Percentiles rank a stretch among this genome's conserved stretches.
These are phyloP conservation scores for Prosopis cineraria DNA, from an alignment of 306 rosid genomes.

Conservation along the genomic window DNA sequence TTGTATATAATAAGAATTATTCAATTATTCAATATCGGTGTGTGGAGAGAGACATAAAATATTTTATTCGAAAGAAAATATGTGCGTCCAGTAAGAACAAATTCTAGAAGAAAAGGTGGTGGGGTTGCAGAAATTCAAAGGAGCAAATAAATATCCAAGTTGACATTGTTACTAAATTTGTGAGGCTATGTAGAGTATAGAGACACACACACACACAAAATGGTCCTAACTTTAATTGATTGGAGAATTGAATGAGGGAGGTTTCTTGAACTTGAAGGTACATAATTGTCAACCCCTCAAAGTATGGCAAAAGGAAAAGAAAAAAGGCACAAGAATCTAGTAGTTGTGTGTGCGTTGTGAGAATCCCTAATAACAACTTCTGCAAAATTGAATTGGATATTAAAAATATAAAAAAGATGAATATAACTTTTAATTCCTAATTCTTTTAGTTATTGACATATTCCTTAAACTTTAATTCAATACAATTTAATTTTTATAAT, in stretches of 20 bases:
- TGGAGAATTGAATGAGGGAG: constrained; percentile 39
- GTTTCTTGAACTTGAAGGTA: constrained; percentile 60
- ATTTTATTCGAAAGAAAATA: constrained; percentile 6
- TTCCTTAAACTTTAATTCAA: too few relatives aligned
- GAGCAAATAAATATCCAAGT: constrained; percentile 58
- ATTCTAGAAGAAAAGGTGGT: constrained; percentile 46
- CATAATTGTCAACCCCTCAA: constrained; percentile 48
- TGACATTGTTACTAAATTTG: constrained; percentile 39
- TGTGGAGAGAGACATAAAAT: constrained; percentile 15
- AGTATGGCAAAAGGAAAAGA: constrained; percentile 26
- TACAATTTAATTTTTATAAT: too few relatives aligned
- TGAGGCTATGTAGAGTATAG: neutral
- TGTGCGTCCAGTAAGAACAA: constrained; percentile 32
- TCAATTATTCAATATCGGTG: constrained; percentile 20
- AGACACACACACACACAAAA: constrained; percentile 12
- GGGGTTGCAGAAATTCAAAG: constrained; percentile 34
- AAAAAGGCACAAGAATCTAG: neutral
- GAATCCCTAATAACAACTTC: neutral
- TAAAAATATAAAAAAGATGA: neutral
- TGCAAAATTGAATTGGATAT: neutral
- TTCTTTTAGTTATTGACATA: too few relatives aligned
- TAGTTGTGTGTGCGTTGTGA: neutral
- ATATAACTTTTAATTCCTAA: too few relatives aligned
- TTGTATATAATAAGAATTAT: too few relatives aligned
- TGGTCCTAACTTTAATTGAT: constrained; percentile 45